Conservation (phyloP, 140 eudicot species). For the Stevia rebaudiana region DNA sequence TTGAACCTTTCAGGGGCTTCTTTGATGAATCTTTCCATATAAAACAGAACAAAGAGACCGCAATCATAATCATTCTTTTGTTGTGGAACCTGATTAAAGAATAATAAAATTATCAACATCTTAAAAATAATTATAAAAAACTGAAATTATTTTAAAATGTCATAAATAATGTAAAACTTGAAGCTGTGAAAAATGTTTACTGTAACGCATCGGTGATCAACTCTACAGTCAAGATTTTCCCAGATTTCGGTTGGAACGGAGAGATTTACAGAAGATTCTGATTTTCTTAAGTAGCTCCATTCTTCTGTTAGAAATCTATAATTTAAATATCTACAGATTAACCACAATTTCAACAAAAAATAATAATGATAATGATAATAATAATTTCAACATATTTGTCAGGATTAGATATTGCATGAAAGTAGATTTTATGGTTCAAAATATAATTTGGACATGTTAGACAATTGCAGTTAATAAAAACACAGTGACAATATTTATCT, state of each 20-base stretch:
- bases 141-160: no score
- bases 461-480: no score
- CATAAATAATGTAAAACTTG: not conserved
- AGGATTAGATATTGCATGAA: not conserved
- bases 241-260: slow-evolving; percentile 45
- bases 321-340: slow-evolving; percentile 1
- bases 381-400: not conserved
- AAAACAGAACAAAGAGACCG: slow-evolving; percentile 85
- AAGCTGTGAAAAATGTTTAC: slow-evolving; percentile 38
- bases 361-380: no score
- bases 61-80: slow-evolving; percentile 93
- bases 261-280: slow-evolving; percentile 29
- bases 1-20: slow-evolving; percentile 67
- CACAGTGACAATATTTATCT: not conserved
- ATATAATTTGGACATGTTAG: not conserved
- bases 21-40: slow-evolving; percentile 75
- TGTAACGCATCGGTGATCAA: slow-evolving; percentile 43
- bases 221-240: slow-evolving; percentile 46
- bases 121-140: no score
- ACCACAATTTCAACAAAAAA: not conserved
- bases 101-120: no score
- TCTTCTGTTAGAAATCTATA: slow-evolving; percentile 68
- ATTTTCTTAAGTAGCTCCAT: slow-evolving; percentile 58
- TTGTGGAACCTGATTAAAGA: slow-evolving; percentile 60
- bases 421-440: not conserved